Evolutionary conservation across 2,329 filamentous ascomycete species (phyloP), one percentile per base, ranked within the genome.

Genomic region (Colletotrichum sp.): DNA sequence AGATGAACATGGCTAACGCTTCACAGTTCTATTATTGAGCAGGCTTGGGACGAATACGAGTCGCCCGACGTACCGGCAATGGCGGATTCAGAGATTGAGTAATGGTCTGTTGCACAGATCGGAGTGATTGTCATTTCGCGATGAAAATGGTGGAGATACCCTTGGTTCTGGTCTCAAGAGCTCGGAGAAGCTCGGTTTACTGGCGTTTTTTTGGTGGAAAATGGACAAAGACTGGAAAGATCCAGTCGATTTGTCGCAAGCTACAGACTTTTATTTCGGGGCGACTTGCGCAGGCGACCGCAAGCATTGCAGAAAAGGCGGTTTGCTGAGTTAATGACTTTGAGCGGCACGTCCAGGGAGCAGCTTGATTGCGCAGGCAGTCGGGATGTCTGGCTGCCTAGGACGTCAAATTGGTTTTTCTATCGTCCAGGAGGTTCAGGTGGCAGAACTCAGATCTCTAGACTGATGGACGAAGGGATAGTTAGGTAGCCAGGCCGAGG

Each of bases 31-130:
- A 77, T 71, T 15, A 80, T 84, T 28, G 85, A 88, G 12, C 89
- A 87, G 72, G 90, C 90, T 2, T 85, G 85, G 7, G 83, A 86
- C 15, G 65, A 52, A 12, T 76, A 74, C 48, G 74, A 76, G 21
- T 76, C 74, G 10, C 70, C 57, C 4, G 74, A 76, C 12, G 74
- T 76, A 15, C 74, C 71, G 24, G 74, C 74, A 7, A 73, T 76
- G 70, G 64, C 70, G 21, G 70, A 76, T 10, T 68, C 74, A 10
- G 70, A 69, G 21, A 76, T 73, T 26, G 57, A 65, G 32, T 72
- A 28, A 57, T 28, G 28, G 15, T 16, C 48, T 15, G 18, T 34
- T 10, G 57, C 18, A 18, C 26, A 52, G 8, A n/a, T 32, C 18
- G 26, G 64, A 21, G 7, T 61, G 28, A 43, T 59, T 57, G 59